These are phyloP conservation scores for Cryptomeria japonica DNA, from an alignment of 75 land plant species.

Conservation along the genomic window DNA sequence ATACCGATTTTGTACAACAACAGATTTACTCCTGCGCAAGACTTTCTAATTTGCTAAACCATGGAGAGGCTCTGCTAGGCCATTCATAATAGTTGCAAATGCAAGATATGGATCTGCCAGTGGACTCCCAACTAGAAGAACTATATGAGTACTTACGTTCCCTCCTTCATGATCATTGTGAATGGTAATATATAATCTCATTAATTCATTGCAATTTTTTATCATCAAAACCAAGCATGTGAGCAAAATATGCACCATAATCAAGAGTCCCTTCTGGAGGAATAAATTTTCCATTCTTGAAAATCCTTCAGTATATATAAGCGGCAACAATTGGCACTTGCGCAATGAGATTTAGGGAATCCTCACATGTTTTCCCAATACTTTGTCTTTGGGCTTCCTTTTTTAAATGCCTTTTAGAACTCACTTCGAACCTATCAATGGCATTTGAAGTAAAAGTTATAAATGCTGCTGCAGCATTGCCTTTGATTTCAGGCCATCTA, in stretches of 20 bases:
- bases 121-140: too few species aligned
- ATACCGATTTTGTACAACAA: slow-evolving; percentile 83
- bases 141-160: too few species aligned
- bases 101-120: too few species aligned
- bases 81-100: too few species aligned
- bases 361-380: slow-evolving; percentile 94
- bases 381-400: slow-evolving; percentile 90
- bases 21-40: slow-evolving; percentile 88
- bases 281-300: slow-evolving; percentile 72
- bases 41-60: slow-evolving; percentile 58
- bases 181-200: slow-evolving; percentile 92
- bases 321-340: slow-evolving; percentile 79
- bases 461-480: too few species aligned
- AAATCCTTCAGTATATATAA: slow-evolving; percentile 86
- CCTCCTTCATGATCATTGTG: slow-evolving; percentile 31
- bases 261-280: slow-evolving; percentile 67
- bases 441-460: too few species aligned
- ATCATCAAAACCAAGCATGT: slow-evolving; percentile 88
- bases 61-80: too few species aligned
- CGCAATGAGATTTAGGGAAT: slow-evolving; percentile 90
- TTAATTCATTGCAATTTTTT: slow-evolving; percentile 82
- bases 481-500: too few species aligned
- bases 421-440: slow-evolving; percentile 87
- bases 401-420: slow-evolving; percentile 90
- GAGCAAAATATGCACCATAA: slow-evolving; percentile 95